Percentiles rank a stretch among this genome's conserved stretches.
These are phyloP conservation scores for Thielaviopsis euricoi DNA, from an alignment of 2,329 filamentous ascomycete genomes.

Conservation along the genomic window DNA sequence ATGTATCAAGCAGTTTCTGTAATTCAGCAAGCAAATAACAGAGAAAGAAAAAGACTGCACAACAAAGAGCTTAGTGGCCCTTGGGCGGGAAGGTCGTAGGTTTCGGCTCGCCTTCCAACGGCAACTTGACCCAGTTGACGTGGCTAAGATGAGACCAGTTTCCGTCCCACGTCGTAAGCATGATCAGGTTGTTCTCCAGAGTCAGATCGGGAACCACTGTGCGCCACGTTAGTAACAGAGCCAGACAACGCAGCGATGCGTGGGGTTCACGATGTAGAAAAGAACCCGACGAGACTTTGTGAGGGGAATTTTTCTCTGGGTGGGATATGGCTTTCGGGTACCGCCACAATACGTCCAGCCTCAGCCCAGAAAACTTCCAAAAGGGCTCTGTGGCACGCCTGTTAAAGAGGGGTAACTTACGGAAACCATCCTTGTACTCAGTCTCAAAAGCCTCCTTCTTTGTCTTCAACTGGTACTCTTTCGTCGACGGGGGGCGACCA, in stretches of 20 bases:
- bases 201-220: conserved; percentile 62
- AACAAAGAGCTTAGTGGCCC: conserved; percentile 1
- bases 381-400: neutral
- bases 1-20: neutral
- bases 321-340: neutral
- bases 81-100: conserved; percentile 63
- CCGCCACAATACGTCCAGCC: neutral
- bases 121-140: conserved; percentile 62
- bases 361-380: neutral
- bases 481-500: conserved; percentile 61
- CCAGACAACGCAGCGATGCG: neutral
- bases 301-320: neutral
- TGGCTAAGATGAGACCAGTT: conserved; percentile 67
- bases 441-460: conserved; percentile 54
- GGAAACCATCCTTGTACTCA: conserved; percentile 72
- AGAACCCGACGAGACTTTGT: neutral
- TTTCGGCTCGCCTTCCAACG: conserved; percentile 44
- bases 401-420: conserved; percentile 27
- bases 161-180: conserved; percentile 61
- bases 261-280: neutral
- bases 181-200: conserved; percentile 44
- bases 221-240: neutral
- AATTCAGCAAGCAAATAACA: neutral
- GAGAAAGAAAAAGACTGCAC: neutral
- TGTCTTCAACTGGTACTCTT: conserved; percentile 61